These are phyloP conservation scores for Schrenkiella parvula DNA, from an alignment of 345 rosid species.

Conservation along the genomic window DNA sequence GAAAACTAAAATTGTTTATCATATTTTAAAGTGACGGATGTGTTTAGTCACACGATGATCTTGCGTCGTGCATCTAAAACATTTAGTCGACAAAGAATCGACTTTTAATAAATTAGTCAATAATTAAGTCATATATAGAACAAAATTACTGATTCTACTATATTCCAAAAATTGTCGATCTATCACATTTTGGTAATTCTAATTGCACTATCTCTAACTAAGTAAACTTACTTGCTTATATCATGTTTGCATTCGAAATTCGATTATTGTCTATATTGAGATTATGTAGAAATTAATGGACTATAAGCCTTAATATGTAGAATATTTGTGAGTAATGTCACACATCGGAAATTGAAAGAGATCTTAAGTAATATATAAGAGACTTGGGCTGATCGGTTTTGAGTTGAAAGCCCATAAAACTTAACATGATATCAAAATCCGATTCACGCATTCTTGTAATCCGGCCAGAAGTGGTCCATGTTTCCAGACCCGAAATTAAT, in stretches of 20 bases:
- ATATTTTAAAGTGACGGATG: not conserved
- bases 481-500: no score
- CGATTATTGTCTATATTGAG: no score
- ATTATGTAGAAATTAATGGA: no score
- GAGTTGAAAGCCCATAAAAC: no score
- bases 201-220: not conserved
- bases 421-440: no score
- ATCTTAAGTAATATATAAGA: no score
- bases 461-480: no score
- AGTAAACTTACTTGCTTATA: not conserved
- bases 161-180: not conserved
- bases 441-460: no score
- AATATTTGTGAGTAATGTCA: no score
- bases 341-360: no score
- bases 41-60: conserved; percentile 8
- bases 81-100: not conserved
- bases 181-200: not conserved
- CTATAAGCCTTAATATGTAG: no score
- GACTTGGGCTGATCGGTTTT: no score
- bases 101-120: not conserved
- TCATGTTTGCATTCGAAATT: not conserved
- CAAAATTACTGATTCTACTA: not conserved
- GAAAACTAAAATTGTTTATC: not conserved
- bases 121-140: not conserved
- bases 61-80: not conserved